These are phyloP conservation scores for Sistotremastrum niveocremeum DNA, from an alignment of 768 basidiomycete species.

Conservation along the genomic window DNA sequence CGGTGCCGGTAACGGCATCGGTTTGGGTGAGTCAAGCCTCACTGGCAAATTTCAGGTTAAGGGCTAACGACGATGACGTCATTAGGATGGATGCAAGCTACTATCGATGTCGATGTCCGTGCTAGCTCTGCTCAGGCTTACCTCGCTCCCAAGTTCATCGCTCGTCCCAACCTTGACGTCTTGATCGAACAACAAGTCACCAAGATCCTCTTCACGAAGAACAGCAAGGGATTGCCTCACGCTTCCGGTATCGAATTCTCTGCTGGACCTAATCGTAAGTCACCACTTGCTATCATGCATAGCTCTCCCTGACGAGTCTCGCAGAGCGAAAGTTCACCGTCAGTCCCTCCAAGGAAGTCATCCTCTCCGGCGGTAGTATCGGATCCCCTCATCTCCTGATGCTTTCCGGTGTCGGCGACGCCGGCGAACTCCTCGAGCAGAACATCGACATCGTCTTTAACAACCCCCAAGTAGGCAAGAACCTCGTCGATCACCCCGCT, in stretches of 20 bases:
- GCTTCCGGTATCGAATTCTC: background rate
- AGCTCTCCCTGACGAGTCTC: background rate
- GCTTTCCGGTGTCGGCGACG: constrained; percentile 18
- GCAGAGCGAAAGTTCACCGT: constrained; percentile 3
- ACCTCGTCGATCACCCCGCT: constrained; percentile 19
- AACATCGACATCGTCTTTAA: constrained; percentile 14
- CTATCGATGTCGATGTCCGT: constrained; percentile 7
- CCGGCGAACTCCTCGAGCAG: constrained; percentile 7
- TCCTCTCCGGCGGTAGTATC: constrained; percentile 13
- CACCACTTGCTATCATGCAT: background rate
- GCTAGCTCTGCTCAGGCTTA: constrained; percentile 8
- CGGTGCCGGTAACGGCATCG: constrained; percentile 28
- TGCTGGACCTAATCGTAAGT: constrained; percentile 4
- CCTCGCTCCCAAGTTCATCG: constrained; percentile 3
- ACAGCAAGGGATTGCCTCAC: background rate
- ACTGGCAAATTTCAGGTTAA: background rate
- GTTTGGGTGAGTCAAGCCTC: constrained; percentile 20
- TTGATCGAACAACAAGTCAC: constrained; percentile 4
- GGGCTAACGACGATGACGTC: constrained; percentile 6
- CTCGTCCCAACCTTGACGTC: constrained; percentile 11
- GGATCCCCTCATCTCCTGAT: constrained; percentile 16
- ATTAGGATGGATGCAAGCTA: constrained; percentile 11
- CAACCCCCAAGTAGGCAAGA: constrained; percentile 24
- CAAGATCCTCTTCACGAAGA: constrained; percentile 3
- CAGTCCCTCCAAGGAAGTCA: constrained; percentile 3